Percentiles rank a stretch among this genome's conserved stretches.
These are phyloP conservation scores for Ustilago trichophora DNA, from an alignment of 1,284 basidiomycete genomes.

Conservation along the genomic window DNA sequence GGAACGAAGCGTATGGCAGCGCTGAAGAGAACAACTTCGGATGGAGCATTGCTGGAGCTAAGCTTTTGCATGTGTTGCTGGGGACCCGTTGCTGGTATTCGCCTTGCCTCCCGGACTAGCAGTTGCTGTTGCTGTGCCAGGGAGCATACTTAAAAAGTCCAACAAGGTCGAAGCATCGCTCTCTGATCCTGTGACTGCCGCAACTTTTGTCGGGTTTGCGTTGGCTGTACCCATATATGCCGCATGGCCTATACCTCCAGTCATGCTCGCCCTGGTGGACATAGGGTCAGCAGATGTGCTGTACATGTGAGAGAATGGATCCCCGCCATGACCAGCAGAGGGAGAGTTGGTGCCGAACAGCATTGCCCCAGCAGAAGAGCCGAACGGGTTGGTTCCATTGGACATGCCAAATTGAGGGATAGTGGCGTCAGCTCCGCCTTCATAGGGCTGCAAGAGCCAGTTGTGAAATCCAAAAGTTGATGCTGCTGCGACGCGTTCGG, in stretches of 20 bases:
- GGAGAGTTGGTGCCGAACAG: constrained; percentile 3
- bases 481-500: constrained; percentile 1
- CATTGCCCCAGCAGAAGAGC: background rate
- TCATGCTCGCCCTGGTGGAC: no score
- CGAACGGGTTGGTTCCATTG: background rate
- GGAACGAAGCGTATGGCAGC: no score
- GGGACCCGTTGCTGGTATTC: background rate
- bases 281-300: background rate
- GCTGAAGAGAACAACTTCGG: no score
- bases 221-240: background rate
- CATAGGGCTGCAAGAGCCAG: constrained; percentile 44
- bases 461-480: constrained; percentile 47
- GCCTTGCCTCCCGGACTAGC: background rate
- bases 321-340: background rate
- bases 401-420: background rate
- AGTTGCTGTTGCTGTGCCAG: constrained; percentile 1
- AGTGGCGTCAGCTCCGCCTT: constrained; percentile 24
- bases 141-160: constrained; percentile 31
- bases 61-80: no score
- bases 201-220: background rate
- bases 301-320: constrained; percentile 12
- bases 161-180: constrained; percentile 20
- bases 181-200: background rate
- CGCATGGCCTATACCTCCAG: background rate
- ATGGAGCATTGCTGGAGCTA: no score